Base-by-base conservation (phyloP, 2,329 filamentous ascomycete species). In the Exophiala calicioides region DNA sequence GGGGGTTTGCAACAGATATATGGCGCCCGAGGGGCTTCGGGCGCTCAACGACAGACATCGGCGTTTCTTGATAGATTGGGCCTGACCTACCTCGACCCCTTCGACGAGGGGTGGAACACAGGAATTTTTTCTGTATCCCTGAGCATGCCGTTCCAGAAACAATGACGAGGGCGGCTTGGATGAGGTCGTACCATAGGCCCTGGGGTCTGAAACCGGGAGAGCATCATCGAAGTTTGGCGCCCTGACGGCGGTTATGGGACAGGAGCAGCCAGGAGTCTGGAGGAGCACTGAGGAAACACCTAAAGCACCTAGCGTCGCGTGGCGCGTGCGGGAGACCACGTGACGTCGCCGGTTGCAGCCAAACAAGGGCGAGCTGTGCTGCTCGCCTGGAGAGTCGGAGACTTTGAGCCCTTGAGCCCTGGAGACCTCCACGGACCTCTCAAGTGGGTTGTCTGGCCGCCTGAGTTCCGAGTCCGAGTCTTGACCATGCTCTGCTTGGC, bases 101-200 rank as follows among this genome's bases (percentile, higher is more conserved):
- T 42, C 41, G 43, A 39, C 40, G 33, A 50, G 42, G 48, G 38
- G 30, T 41, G 37, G 26, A 26, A 30, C 9, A 16, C 18, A 46
- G 19, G 40, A 42, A 34, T 49, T 49, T 33, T 37, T 29, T n/a
- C n/a, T n/a, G n/a, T n/a, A n/a, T 43, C 44, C 41, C 41, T 49
- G 44, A 44, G 30, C 16, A 48, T 13, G 36, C 33, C 39, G 39
- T 39, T 23, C 18, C 33, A 34, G 32, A 29, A 24, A 18, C 32
- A 27, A 55, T 55, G 48, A 55, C 47, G 52, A 50, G 49, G 39
- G 52, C 48, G 52, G 52, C 52, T 55, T 33, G 32, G 16, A 44
- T 21, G 26, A 37, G 32, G 40, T n/a, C 16, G 8, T 36, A 29
- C 36, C n/a, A 50, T 54, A 47, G 51, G 51, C 20, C 18, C 30